Conservation (phyloP, 345 rosid genomes). For the Theobroma cacao region DNA sequence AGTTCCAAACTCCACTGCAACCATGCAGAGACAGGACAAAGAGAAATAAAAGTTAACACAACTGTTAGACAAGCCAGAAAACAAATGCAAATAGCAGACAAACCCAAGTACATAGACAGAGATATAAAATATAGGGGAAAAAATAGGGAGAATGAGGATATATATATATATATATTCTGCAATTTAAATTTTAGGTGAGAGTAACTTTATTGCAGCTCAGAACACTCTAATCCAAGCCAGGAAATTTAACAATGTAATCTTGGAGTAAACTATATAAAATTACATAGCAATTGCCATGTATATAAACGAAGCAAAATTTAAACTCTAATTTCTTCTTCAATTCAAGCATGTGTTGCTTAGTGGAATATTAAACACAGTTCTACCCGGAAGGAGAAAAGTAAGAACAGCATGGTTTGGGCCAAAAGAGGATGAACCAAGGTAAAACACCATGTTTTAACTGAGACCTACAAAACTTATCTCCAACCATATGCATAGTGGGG, state of each 20-base stretch:
- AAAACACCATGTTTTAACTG: not conserved
- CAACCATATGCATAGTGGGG: not conserved
- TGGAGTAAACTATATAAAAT: not conserved
- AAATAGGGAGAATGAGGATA: not conserved
- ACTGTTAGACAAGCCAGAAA: not conserved
- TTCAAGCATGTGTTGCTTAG: not conserved
- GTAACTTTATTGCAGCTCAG: not conserved
- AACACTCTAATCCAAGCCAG: not conserved
- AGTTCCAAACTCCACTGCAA: not conserved
- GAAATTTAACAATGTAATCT: not conserved
- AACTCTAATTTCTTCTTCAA: no score
- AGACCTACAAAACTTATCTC: not conserved
- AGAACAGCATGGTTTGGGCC: not conserved
- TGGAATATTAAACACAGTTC: not conserved
- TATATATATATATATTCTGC: not conserved
- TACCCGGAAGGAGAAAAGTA: not conserved
- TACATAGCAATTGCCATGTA: not conserved
- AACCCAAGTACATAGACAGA: not conserved
- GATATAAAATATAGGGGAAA: not conserved
- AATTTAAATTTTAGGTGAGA: not conserved
- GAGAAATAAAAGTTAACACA: not conserved
- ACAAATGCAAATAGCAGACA: not conserved
- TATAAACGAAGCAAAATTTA: not conserved
- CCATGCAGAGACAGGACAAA: not conserved
- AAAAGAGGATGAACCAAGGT: not conserved